Conservation (phyloP, 352 stramenopile species). For the Globisporangium camurandrum region DNA sequence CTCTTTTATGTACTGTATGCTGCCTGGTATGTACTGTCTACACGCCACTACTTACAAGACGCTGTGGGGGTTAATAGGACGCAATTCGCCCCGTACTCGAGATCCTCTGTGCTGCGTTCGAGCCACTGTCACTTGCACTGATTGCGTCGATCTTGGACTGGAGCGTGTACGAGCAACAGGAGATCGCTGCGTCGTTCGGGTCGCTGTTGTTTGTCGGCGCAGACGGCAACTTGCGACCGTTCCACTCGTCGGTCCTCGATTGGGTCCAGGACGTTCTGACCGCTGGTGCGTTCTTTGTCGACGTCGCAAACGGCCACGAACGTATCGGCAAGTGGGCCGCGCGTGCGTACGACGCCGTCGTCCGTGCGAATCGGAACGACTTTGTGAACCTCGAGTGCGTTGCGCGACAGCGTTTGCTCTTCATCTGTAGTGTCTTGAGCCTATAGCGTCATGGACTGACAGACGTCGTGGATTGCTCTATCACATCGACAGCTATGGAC, state of each 20-base stretch:
- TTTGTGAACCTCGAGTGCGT: slow-evolving; percentile 70
- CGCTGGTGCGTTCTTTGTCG: slow-evolving; percentile 41
- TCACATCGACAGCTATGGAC: slow-evolving; percentile 45
- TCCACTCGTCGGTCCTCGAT: slow-evolving; percentile 68
- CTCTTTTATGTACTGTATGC: no score
- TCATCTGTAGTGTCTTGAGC: not conserved
- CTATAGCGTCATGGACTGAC: no score
- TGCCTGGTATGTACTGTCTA: not conserved
- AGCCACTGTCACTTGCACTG: slow-evolving; percentile 37
- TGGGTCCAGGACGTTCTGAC: slow-evolving; percentile 54
- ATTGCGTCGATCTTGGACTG: slow-evolving; percentile 46
- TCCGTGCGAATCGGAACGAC: slow-evolving; percentile 36
- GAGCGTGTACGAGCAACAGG: slow-evolving; percentile 50
- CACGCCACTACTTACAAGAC: not conserved
- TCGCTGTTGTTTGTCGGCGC: slow-evolving; percentile 53
- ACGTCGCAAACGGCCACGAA: slow-evolving; percentile 48
- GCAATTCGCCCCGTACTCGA: slow-evolving; percentile 60
- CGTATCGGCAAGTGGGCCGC: slow-evolving; percentile 51
- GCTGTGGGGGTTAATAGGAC: slow-evolving; percentile 1
- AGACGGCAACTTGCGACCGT: slow-evolving; percentile 37
- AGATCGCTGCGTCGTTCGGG: slow-evolving; percentile 38
- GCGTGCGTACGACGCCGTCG: slow-evolving; percentile 41
- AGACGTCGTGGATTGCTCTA: not conserved
- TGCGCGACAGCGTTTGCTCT: not conserved
- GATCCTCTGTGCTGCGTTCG: slow-evolving; percentile 58